Percentiles rank a stretch among this genome's conserved stretches.
These are phyloP conservation scores for Chytriomyces sp. DNA, from an alignment of 192 early-diverging fungal species.

Conservation along the genomic window DNA sequence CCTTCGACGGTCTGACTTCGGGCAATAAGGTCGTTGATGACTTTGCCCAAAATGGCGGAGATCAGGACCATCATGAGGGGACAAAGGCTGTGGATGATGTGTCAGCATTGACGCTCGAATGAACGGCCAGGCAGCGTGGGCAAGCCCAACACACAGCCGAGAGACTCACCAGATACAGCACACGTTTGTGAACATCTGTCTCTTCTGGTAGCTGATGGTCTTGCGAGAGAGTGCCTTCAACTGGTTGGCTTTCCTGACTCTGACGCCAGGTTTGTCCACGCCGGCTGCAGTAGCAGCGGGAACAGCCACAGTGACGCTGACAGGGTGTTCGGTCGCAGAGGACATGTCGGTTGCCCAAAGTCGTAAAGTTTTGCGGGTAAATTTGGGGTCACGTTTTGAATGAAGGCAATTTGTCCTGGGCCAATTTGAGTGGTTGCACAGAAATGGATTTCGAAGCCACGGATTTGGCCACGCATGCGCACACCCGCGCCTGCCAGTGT, in stretches of 20 bases:
- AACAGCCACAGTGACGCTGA: not conserved
- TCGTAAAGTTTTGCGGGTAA: too few species aligned
- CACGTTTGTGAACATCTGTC: constrained; percentile 74
- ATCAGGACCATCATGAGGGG: constrained; percentile 75
- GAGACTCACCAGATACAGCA: constrained; percentile 61
- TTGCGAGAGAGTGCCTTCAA: constrained; percentile 57
- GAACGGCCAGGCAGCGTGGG: not conserved
- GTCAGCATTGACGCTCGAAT: not conserved
- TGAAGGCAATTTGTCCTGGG: too few species aligned
- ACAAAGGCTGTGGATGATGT: constrained; percentile 53
- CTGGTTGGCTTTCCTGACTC: constrained; percentile 33
- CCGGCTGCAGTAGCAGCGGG: not conserved
- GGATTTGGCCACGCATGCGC: not conserved
- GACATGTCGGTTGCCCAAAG: too few species aligned
- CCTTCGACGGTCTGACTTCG: constrained; percentile 46
- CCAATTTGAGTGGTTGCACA: too few species aligned
- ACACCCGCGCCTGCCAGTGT: not conserved
- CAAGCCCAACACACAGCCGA: not conserved
- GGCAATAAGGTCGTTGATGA: constrained; percentile 60
- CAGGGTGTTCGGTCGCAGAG: too few species aligned
- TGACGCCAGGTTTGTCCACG: not conserved
- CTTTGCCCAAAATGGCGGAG: constrained; percentile 57
- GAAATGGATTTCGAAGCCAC: not conserved
- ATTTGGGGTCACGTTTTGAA: too few species aligned
- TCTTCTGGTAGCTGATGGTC: constrained; percentile 71